A percentile compares a stretch with the other conserved stretches of the same genome.
Conservation (phyloP, 1,139 yeast species). For the Pichia sp. region DNA sequence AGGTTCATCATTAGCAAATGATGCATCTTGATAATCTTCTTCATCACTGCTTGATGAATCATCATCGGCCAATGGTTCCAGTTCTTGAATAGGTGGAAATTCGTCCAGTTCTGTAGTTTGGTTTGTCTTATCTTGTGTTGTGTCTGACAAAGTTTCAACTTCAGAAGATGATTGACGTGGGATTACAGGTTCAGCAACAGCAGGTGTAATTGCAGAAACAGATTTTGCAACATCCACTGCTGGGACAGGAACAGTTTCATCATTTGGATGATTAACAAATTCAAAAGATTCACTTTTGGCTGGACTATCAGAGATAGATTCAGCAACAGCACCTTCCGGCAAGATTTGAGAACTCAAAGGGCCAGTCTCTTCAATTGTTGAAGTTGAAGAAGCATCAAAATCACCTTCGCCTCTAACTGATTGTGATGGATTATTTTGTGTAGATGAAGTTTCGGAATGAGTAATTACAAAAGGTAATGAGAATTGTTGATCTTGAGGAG, state of each 20-base stretch:
- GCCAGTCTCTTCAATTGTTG: slow-evolving; percentile 27
- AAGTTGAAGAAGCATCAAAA: slow-evolving; percentile 50
- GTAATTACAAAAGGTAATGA: slow-evolving; percentile 54
- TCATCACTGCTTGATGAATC: slow-evolving; percentile 37
- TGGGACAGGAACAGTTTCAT: slow-evolving; percentile 1
- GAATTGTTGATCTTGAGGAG: slow-evolving; percentile 27
- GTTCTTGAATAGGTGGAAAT: slow-evolving; percentile 16
- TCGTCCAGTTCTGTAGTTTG: slow-evolving; percentile 10
- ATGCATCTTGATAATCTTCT: slow-evolving; percentile 28
- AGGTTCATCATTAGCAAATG: not conserved
- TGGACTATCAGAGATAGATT: slow-evolving; percentile 10
- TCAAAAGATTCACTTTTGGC: slow-evolving; percentile 43
- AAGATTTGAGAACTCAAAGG: slow-evolving; percentile 27
- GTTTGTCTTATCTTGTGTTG: not conserved
- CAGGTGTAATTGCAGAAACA: not conserved
- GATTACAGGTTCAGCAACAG: not conserved
- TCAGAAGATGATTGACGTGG: not conserved
- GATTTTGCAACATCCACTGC: not conserved
- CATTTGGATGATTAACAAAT: slow-evolving; percentile 42
- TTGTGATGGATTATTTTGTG: slow-evolving; percentile 84
- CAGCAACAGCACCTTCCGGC: slow-evolving; percentile 23
- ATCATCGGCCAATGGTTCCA: slow-evolving; percentile 29
- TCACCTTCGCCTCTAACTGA: slow-evolving; percentile 86
- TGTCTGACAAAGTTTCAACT: slow-evolving; percentile 8
- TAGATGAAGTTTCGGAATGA: slow-evolving; percentile 82